These are phyloP conservation scores for Stereum hirsutum DNA, from an alignment of 1,284 basidiomycete species.

Conservation along the genomic window DNA sequence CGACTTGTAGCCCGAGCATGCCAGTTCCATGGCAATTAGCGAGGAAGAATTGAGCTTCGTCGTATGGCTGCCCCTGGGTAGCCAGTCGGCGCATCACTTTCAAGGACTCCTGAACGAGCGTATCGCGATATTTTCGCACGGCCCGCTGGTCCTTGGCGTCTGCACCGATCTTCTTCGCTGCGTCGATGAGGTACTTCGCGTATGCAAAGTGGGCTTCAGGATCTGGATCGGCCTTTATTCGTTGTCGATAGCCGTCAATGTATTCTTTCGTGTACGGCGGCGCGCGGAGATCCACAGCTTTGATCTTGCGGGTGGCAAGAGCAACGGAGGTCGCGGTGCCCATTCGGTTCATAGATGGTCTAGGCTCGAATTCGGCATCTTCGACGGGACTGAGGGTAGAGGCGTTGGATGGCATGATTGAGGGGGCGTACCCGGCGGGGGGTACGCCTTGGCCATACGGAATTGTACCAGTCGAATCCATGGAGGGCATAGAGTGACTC, in stretches of 20 bases:
- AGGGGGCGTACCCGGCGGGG: slow-evolving; percentile 4
- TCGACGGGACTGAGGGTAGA: slow-evolving; percentile 14
- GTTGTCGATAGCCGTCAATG: slow-evolving; percentile 93
- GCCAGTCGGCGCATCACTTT: slow-evolving; percentile 91
- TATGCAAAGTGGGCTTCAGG: slow-evolving; percentile 98
- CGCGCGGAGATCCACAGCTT: slow-evolving; percentile 78
- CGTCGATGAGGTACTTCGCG: slow-evolving; percentile 97
- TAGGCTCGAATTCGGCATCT: slow-evolving; percentile 40
- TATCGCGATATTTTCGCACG: slow-evolving; percentile 85
- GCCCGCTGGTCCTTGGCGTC: slow-evolving; percentile 70
- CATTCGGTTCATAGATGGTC: slow-evolving; percentile 46
- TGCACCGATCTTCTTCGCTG: slow-evolving; percentile 85
- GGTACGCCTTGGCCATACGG: neutral
- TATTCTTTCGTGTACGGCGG: slow-evolving; percentile 94
- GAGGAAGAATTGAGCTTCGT: slow-evolving; percentile 98
- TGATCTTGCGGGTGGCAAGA: slow-evolving; percentile 60
- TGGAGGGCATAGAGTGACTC: slow-evolving; percentile 7
- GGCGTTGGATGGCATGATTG: slow-evolving; percentile 16
- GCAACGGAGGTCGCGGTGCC: slow-evolving; percentile 49
- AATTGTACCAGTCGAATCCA: slow-evolving; percentile 2
- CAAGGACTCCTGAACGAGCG: slow-evolving; percentile 81
- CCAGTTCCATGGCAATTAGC: slow-evolving; percentile 98
- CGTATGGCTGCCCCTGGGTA: slow-evolving; percentile 82
- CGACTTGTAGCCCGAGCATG: slow-evolving; percentile 87
- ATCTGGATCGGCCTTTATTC: slow-evolving; percentile 97